Evolutionary conservation across 2,329 filamentous ascomycete genomes (phyloP).

Genomic region (Claviceps cyperi): DNA sequence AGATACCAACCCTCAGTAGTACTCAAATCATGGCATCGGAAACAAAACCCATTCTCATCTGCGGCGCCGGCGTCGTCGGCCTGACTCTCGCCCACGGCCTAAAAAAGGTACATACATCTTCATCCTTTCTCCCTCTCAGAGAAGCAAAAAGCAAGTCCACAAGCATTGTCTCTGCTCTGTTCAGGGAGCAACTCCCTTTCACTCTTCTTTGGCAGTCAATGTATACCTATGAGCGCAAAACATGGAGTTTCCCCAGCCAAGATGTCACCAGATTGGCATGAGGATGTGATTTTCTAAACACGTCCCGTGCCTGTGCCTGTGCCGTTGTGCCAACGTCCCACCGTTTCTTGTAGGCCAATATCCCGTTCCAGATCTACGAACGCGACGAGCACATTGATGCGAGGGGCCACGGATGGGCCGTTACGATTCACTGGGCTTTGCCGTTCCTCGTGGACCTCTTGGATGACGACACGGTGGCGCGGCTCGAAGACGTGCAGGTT

Average conservation of each 20-base stretch:
- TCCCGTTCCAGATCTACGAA: conserved; percentile 19
- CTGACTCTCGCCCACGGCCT: conserved; percentile 23
- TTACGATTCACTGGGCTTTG: conserved; percentile 46
- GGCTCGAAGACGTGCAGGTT: conserved; percentile 15
- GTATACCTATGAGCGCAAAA: too few species aligned
- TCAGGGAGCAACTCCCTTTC: too few species aligned
- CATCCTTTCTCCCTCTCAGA: neutral
- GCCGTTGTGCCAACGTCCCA: neutral
- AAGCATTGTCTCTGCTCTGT: too few species aligned
- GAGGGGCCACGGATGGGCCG: conserved; percentile 37
- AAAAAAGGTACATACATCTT: conserved; percentile 14
- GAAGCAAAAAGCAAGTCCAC: too few species aligned
- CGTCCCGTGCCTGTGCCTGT: neutral
- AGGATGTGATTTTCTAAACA: too few species aligned
- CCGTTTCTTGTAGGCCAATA: conserved; percentile 11
- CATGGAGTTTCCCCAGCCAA: too few species aligned
- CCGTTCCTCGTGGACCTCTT: conserved; percentile 14
- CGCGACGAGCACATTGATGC: conserved; percentile 15
- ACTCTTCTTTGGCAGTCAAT: too few species aligned
- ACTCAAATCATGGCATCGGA: conserved; percentile 2
- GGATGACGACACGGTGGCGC: conserved; percentile 10
- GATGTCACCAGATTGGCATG: too few species aligned
- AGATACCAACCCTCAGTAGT: too few species aligned
- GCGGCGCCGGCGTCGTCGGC: conserved; percentile 23
- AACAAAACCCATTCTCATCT: conserved; percentile 19